Base-by-base conservation (phyloP, 1,284 basidiomycete species). In the Inonotus hispidus region DNA sequence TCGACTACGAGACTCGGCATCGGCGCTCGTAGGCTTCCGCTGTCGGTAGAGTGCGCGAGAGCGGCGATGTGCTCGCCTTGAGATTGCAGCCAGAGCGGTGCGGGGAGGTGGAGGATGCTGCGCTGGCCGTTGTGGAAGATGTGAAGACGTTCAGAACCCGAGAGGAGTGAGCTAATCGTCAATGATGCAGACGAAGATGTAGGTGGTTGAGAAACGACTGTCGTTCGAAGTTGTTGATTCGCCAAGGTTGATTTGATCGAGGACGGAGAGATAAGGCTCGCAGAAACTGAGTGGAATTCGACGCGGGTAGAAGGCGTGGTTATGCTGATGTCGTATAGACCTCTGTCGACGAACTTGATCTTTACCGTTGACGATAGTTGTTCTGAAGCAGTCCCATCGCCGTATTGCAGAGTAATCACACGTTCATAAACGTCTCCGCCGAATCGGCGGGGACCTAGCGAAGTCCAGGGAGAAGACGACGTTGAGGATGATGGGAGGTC, bases 1-100 rank as follows among this genome's bases (percentile, higher is more conserved):
- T 96, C 93, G 2, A 96, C 93, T 3, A 92, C 87, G 50, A 93
- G 79, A 70, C 89, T 92, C 32, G 92, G 93, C 90, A 94, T 94
- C n/a, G 93, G 92, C 8, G 92, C 69, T 19, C 67, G 64, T 25
- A 74, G 61, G 58, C 68, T 69, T 38, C 67, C 87, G 23, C 62
- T 56, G 11, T 43, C 52, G 3, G 85, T 83, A 65, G 82, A 82
- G 25, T 76, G 76, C 6, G 78, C 76, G 27, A 73, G 75, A 16
- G 81, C 69, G 16, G 80, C 73, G 60, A 85, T 84, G 4, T 79
- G 80, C 7, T 43, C 7, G 19, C 82, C 82, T 10, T 90, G 74
- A 1, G 84, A 82, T 46, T 82, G 70, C 29, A 88, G 72, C 87
- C 88, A 92, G 16, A 77, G 76, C 0, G 89, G 89, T 21, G 85